Conservation (phyloP, 192 early-diverging fungal species). For the Umbelopsis isabellina region DNA sequence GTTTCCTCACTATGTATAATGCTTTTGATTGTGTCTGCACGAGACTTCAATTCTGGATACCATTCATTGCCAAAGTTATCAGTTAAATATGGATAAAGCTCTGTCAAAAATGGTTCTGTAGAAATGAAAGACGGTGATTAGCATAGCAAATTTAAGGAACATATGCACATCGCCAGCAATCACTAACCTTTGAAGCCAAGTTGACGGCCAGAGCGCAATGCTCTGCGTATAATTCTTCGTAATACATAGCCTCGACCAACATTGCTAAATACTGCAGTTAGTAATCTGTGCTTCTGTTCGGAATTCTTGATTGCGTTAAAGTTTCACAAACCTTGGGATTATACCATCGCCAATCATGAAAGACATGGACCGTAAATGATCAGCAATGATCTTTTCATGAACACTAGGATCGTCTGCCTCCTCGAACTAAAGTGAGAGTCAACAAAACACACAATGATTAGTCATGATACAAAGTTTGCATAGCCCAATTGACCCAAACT, state of each 20-base stretch:
- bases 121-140: neutral
- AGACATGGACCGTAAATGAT: slow-evolving; percentile 58
- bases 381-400: slow-evolving; percentile 62
- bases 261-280: slow-evolving; percentile 35
- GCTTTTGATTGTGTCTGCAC: slow-evolving; percentile 46
- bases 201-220: slow-evolving; percentile 58
- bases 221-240: slow-evolving; percentile 61
- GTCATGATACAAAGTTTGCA: neutral
- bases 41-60: slow-evolving; percentile 46
- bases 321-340: slow-evolving; percentile 52
- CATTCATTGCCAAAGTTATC: slow-evolving; percentile 37
- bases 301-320: no score
- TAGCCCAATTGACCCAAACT: neutral
- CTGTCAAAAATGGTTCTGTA: slow-evolving; percentile 54
- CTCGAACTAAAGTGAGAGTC: neutral
- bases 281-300: no score
- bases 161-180: neutral
- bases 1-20: slow-evolving; percentile 53
- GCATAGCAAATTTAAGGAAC: neutral
- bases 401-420: slow-evolving; percentile 33
- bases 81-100: slow-evolving; percentile 50
- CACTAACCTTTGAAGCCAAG: slow-evolving; percentile 52
- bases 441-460: neutral
- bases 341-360: slow-evolving; percentile 63
- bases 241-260: slow-evolving; percentile 62